Conservation (phyloP, 495 filamentous ascomycete genomes). For the Penicillium paradoxum region DNA sequence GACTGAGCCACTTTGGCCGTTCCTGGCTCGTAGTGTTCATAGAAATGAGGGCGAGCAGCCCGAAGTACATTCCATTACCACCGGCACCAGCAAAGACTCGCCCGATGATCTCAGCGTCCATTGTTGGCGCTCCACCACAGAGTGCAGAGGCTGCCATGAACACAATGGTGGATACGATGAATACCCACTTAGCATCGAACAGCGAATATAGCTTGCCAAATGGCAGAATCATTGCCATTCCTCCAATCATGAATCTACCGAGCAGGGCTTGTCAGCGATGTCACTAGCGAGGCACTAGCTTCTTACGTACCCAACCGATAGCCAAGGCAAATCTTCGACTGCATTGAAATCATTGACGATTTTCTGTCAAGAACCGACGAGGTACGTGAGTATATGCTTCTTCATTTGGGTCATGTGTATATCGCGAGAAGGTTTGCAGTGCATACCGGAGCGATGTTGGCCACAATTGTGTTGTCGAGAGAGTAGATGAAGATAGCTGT, state of each 20-base stretch:
- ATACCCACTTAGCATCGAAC: conserved; percentile 51
- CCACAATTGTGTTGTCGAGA: conserved; percentile 56
- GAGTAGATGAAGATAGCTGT: conserved; percentile 43
- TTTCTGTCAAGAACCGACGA: neutral
- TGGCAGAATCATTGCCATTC: conserved; percentile 10
- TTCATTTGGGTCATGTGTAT: neutral
- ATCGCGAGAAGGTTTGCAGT: too few relatives aligned
- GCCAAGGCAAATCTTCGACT: conserved; percentile 48
- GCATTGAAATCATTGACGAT: conserved; percentile 45
- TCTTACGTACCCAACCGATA: conserved; percentile 38
- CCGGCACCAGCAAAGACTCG: conserved; percentile 36
- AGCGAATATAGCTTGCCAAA: conserved; percentile 39
- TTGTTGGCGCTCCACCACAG: conserved; percentile 47
- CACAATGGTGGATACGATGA: conserved; percentile 38
- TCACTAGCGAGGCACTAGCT: neutral
- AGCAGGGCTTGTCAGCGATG: conserved; percentile 29
- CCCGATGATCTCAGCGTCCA: conserved; percentile 46
- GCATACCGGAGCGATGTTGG: conserved; percentile 44
- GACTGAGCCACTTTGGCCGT: conserved; percentile 43
- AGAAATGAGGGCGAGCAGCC: conserved; percentile 41
- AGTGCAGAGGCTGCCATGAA: conserved; percentile 47
- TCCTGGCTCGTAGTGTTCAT: conserved; percentile 40
- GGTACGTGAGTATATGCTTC: neutral
- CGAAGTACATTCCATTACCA: conserved; percentile 51
- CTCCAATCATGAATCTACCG: conserved; percentile 33